Evolutionary conservation across 139 green algal genomes (phyloP).

Genomic region (Astrephomene gubernaculifera): DNA sequence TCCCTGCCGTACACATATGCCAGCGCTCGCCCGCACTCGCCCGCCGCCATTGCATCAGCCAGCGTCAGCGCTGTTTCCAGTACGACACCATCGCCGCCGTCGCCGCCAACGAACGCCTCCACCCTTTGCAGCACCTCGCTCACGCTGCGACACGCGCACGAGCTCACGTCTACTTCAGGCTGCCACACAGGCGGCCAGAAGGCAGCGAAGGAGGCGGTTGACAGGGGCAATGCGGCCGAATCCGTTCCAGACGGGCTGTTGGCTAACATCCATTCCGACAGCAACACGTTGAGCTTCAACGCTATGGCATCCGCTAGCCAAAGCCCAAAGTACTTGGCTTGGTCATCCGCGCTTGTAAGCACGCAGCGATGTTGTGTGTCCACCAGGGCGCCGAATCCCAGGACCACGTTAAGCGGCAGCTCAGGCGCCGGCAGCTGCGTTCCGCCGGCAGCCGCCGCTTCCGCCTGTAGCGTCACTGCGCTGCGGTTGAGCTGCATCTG

Average conservation of each 20-base stretch:
- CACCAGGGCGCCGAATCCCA: conserved; percentile 1
- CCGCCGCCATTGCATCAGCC: not conserved
- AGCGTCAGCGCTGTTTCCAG: too few species aligned
- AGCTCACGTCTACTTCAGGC: too few species aligned
- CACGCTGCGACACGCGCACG: not conserved
- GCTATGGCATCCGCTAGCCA: conserved; percentile 18
- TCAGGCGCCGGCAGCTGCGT: not conserved
- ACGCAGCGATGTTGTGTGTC: not conserved
- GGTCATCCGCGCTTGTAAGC: not conserved
- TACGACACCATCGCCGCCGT: too few species aligned
- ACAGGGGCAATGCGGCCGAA: too few species aligned
- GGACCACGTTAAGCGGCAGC: not conserved
- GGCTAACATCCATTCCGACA: not conserved
- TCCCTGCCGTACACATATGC: not conserved
- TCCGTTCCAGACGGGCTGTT: too few species aligned
- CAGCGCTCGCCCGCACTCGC: not conserved
- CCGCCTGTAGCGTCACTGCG: not conserved
- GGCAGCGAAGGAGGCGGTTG: too few species aligned
- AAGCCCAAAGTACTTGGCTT: not conserved
- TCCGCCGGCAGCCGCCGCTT: not conserved
- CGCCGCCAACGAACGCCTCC: not conserved
- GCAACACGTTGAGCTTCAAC: conserved; percentile 28
- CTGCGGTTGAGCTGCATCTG: conserved; percentile 13
- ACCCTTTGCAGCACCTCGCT: not conserved
- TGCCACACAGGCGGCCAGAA: not conserved